Conservation (phyloP, 2,329 filamentous ascomycete genomes). For the Colletotrichum aenigma region DNA sequence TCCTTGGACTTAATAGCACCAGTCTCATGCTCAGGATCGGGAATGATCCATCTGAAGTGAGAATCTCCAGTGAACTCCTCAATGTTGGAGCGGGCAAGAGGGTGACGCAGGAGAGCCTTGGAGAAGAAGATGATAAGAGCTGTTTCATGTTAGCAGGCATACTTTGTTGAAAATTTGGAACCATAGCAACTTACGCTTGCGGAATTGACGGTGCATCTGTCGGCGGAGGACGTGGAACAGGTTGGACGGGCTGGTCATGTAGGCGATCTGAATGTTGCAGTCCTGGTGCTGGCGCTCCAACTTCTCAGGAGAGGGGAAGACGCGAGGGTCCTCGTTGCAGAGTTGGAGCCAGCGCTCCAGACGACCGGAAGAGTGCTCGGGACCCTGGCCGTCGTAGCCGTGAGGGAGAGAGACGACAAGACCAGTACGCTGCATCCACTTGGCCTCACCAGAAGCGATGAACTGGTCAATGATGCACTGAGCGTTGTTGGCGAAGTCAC, state of each 20-base stretch:
- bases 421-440: constrained; percentile 98
- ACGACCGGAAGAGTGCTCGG: constrained; percentile 96
- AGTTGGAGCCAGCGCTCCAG: constrained; percentile 98
- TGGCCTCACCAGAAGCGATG: constrained; percentile 94
- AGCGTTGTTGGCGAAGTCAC: constrained; percentile 99
- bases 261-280: constrained; percentile 98
- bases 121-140: constrained; percentile 98
- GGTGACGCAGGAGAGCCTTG: constrained; percentile 94
- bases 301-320: constrained; percentile 88
- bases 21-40: constrained; percentile 82
- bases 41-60: constrained; percentile 96
- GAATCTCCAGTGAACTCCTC: constrained; percentile 91
- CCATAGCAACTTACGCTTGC: constrained; percentile 76
- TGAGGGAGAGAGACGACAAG: constrained; percentile 96
- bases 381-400: constrained; percentile 97
- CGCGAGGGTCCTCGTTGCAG: constrained; percentile 94
- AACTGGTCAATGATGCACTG: constrained; percentile 99
- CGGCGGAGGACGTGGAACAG: constrained; percentile 94
- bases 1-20: constrained; percentile 78
- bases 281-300: constrained; percentile 97
- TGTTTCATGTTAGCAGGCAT: constrained; percentile 39
- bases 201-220: constrained; percentile 99
- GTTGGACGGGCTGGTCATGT: constrained; percentile 96
- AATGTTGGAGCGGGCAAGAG: constrained; percentile 84
- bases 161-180: constrained; percentile 23